Evolutionary conservation across 352 stramenopile genomes (phyloP), one percentile per base, ranked within the genome.

Genomic region (Globisporangium lucens): DNA sequence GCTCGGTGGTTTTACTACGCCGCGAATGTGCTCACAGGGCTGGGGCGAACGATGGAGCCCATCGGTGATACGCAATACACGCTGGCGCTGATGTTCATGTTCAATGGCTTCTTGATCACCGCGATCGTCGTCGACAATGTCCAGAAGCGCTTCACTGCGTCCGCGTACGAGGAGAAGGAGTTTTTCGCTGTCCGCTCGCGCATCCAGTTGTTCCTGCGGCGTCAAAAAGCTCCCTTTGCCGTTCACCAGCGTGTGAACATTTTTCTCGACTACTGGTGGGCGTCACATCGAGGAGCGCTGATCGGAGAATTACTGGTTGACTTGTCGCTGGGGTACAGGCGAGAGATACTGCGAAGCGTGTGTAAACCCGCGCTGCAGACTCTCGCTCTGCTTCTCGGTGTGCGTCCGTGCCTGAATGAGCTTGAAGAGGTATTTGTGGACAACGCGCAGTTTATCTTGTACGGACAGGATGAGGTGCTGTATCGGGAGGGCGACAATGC

Each of bases 251-350:
- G 77, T 12, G 77, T 85, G 3, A 81, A 74, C 38, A 67, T 73
- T 36, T 85, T 83, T 29, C 63, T 85, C 15, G 75, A 83, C 38
- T 85, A 79, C 58, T 85, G 77, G 77, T 85, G 77, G 77, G 76
- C 75, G 0, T 75, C 75, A 0, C 77, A 83, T 27, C 70, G 77
- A 9, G 77, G 77, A 33, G 77, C 75, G 1, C 66, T 81, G 60
- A 81, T 85, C 33, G 71, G 73, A 29, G 49, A 79, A 24, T 57
- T 85, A 2, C 56, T 85, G 15, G 67, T 68, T 1, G 77, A 85
- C 46, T 41, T 85, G 10, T 75, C 75, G 12, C 47, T 73, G 5
- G 60, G 61, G 0, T 71, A 80, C n/a, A 68, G 73, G 10, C 73
- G 71, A 15, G 73, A 85, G 36, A 80, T 85, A 15, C 53, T 80